Evolutionary conservation across 768 basidiomycete species (phyloP), one percentile per base, ranked within the genome.

Genomic region (Dentipellis sp.): DNA sequence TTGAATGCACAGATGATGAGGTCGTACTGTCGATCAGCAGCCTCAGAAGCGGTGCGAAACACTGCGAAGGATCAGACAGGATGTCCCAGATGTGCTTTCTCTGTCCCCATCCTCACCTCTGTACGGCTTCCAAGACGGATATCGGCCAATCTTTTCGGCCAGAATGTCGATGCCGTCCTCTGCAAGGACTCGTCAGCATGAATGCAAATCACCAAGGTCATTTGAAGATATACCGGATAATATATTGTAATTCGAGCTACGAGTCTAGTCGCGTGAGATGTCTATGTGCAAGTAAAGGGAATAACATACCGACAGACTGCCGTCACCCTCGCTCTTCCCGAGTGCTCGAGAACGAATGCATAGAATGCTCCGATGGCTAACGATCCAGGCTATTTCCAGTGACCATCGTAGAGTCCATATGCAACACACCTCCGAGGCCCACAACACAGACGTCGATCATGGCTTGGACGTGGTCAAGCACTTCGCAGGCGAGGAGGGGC

Each of bases 391-490:
- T 29, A 29, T 29, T 29, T 29, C 29, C 29, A 29, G 29, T 29
- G 29, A 29, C 29, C 29, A 29, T 29, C 3, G 29, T 29, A 29
- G 29, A 29, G 29, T 29, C 29, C 29, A 29, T 29, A 3, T 14
- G 6, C 42, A 19, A 19, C 42, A 7, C 19, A 45, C 42, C 42
- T 45, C 42, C 42, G n/a, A 45, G 16, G 17, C 42, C 42, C 10
- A 45, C 42, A 14, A 45, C 57, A 45, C 47, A 40, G 55, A 72
- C 65, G 69, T 78, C 63, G 78, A 63, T 57, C 78, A 82, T 39
- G 29, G 6, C 29, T 29, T 29, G 29, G 29, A 29, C 29, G 29
- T 29, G 29, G 3, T 29, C 29, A 6, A 29, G 29, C 29, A 29
- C 29, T 29, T 6, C 29, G 6, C 29, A 29, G 29, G 29, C 29